phyloP scores from a whole-genome alignment of 345 rosid species.

The Melastoma malabathricum region DNA sequence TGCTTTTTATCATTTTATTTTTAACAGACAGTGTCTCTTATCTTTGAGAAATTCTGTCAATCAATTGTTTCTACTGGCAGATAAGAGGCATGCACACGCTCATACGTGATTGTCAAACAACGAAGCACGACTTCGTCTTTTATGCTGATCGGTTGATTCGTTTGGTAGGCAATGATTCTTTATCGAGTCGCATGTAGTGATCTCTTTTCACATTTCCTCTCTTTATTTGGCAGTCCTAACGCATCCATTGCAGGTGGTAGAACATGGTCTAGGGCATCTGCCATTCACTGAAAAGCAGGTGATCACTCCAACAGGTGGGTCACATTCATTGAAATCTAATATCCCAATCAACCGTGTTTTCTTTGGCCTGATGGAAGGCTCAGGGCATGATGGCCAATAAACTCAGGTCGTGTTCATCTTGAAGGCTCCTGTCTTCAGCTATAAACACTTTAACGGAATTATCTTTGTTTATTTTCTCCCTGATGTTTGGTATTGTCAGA shows the following conservation, averaged over 20 bases:
- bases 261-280: conserved; percentile 95
- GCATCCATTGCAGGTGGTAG: conserved; percentile 58
- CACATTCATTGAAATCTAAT: too few species aligned
- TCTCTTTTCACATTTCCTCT: background rate
- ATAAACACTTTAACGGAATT: background rate
- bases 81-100: conserved; percentile 99
- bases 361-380: too few species aligned
- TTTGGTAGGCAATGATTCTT: conserved; percentile 10
- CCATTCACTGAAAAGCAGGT: conserved; percentile 98
- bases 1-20: background rate
- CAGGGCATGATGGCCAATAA: too few species aligned
- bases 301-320: conserved; percentile 71
- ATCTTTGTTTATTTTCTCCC: background rate
- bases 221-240: conserved; percentile 1
- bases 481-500: conserved; percentile 28
- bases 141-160: conserved; percentile 96
- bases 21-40: background rate
- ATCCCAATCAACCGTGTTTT: too few species aligned
- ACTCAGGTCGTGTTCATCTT: too few species aligned
- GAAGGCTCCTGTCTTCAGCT: too few species aligned
- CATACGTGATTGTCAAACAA: conserved; percentile 85
- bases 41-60: background rate
- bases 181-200: background rate
- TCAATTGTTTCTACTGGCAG: conserved; percentile 27
- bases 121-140: conserved; percentile 92